Percentiles rank a stretch among this genome's conserved stretches.
Conservation (phyloP, 345 rosid species). For the Murraya paniculata region DNA sequence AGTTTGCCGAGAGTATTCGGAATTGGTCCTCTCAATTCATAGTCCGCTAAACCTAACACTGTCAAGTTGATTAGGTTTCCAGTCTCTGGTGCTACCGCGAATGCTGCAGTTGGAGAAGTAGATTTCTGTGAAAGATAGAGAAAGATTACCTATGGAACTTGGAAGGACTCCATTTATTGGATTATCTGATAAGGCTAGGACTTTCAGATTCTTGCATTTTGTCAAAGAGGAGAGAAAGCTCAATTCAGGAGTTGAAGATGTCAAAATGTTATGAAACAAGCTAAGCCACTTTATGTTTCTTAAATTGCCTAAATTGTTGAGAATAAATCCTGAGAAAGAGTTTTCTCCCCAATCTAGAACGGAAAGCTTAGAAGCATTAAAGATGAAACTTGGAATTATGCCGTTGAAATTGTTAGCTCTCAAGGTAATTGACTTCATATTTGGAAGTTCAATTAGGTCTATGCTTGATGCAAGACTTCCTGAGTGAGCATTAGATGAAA, state of each 20-base stretch:
- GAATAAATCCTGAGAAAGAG: not conserved
- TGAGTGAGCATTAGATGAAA: no score
- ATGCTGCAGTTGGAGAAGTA: not conserved
- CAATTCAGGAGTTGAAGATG: not conserved
- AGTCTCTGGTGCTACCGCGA: slow-evolving; percentile 12
- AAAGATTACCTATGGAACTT: slow-evolving; percentile 5
- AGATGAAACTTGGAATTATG: not conserved
- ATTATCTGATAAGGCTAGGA: not conserved
- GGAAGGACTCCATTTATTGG: slow-evolving; percentile 14
- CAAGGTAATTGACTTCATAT: not conserved
- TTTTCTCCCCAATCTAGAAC: not conserved
- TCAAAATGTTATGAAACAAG: not conserved
- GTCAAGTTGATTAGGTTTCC: slow-evolving; percentile 11
- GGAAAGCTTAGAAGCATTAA: not conserved
- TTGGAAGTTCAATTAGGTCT: not conserved
- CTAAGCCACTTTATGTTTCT: not conserved
- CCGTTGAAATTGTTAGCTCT: not conserved
- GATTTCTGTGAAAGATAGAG: not conserved
- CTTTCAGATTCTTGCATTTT: not conserved
- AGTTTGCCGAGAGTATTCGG: no score
- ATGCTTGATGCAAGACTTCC: not conserved
- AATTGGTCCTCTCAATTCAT: slow-evolving; percentile 7
- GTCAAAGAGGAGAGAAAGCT: slow-evolving; percentile 14
- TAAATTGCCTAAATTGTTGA: not conserved
- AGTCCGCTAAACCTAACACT: not conserved